phyloP scores from a whole-genome alignment of 305 asterid genomes.

The Fraxinus sp. region DNA sequence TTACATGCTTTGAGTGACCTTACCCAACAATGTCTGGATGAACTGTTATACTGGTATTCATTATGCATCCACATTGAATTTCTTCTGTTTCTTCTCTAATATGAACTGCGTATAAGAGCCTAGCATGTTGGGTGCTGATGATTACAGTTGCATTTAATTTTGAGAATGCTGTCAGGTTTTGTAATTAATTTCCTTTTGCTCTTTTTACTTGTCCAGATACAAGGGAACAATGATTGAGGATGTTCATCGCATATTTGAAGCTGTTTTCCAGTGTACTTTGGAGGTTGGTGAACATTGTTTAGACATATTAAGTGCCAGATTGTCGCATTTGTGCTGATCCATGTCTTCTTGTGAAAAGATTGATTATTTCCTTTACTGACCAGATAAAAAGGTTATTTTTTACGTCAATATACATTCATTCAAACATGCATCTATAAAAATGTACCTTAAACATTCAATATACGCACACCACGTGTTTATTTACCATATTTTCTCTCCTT shows the following conservation, averaged over 20 bases:
- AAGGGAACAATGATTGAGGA: slow-evolving; percentile 90
- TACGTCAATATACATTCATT: background rate
- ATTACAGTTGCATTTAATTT: background rate
- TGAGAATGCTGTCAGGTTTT: slow-evolving; percentile 4
- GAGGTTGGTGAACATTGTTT: slow-evolving; percentile 58
- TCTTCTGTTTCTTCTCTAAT: background rate
- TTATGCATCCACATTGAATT: background rate
- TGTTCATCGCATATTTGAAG: slow-evolving; percentile 94
- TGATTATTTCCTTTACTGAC: background rate
- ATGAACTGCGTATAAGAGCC: background rate
- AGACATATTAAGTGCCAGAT: background rate
- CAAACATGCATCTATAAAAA: background rate
- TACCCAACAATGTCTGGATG: background rate
- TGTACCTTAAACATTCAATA: background rate
- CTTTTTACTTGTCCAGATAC: slow-evolving; percentile 50
- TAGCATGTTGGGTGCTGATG: background rate
- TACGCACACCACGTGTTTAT: background rate
- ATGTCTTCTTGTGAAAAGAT: background rate
- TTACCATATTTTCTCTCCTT: background rate
- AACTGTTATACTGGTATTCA: background rate
- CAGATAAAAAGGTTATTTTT: background rate
- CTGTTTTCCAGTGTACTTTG: slow-evolving; percentile 94
- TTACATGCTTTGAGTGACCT: background rate
- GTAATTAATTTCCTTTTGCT: slow-evolving; percentile 11
- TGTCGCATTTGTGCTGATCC: background rate